These are phyloP conservation scores for Suillus hirtellus DNA, from an alignment of 768 basidiomycete species.

Conservation along the genomic window DNA sequence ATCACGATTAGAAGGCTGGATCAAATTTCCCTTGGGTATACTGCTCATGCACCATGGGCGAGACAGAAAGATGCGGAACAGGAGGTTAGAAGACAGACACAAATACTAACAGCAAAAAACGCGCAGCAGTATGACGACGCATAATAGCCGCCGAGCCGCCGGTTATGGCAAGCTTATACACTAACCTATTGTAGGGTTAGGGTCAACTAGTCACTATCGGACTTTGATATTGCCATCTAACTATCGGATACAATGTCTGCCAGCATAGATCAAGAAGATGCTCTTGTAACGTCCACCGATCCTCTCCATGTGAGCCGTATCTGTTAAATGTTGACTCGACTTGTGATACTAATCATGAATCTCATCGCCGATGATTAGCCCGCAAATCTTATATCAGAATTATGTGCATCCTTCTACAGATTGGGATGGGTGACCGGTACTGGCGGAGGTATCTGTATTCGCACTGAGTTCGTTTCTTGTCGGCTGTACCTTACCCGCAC, in stretches of 20 bases:
- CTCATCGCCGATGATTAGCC: conserved; percentile 47
- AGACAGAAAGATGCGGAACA: not conserved
- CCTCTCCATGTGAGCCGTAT: conserved; percentile 55
- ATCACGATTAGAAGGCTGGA: not conserved
- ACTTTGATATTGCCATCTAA: not conserved
- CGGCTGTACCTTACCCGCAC: not conserved
- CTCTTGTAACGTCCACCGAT: conserved; percentile 59
- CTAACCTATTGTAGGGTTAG: not conserved
- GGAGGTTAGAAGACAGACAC: too few species aligned
- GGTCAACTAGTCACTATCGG: not conserved
- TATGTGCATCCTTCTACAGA: conserved; percentile 81
- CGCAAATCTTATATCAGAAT: conserved; percentile 87
- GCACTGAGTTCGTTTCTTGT: conserved; percentile 51
- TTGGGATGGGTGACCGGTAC: conserved; percentile 94
- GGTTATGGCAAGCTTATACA: too few species aligned
- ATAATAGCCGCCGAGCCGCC: too few species aligned
- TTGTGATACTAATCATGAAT: conserved; percentile 5
- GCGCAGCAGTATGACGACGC: too few species aligned
- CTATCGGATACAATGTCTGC: not conserved
- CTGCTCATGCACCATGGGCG: not conserved
- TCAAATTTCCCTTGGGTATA: not conserved
- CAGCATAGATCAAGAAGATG: conserved; percentile 34
- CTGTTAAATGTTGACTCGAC: not conserved
- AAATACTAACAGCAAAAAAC: too few species aligned
- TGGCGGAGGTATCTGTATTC: conserved; percentile 78